Conservation (phyloP, 2,329 filamentous ascomycete species). For the Colletotrichum tamarilloi region DNA sequence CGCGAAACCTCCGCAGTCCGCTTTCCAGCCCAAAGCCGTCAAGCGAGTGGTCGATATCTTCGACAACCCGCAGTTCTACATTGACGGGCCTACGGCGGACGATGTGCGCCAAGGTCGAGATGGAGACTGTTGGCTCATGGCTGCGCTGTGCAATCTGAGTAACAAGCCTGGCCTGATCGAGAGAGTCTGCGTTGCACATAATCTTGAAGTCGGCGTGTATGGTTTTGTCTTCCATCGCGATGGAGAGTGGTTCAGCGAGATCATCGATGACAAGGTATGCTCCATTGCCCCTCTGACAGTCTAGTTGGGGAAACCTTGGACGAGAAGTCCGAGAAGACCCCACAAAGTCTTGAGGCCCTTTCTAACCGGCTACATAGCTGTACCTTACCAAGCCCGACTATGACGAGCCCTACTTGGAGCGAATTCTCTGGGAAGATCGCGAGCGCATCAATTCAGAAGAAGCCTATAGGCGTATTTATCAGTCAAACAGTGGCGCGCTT, state of each 20-base stretch:
- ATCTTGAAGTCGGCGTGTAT: slow-evolving; percentile 82
- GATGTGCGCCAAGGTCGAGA: slow-evolving; percentile 83
- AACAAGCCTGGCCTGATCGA: slow-evolving; percentile 80
- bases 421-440: slow-evolving; percentile 55
- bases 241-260: slow-evolving; percentile 75
- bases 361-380: slow-evolving; percentile 44
- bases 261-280: slow-evolving; percentile 65
- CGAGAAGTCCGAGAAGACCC: neutral
- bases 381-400: slow-evolving; percentile 70
- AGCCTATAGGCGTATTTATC: slow-evolving; percentile 75
- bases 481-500: slow-evolving; percentile 78
- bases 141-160: slow-evolving; percentile 80
- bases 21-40: slow-evolving; percentile 62
- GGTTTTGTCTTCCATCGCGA: slow-evolving; percentile 88
- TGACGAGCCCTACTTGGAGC: slow-evolving; percentile 64
- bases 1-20: slow-evolving; percentile 30
- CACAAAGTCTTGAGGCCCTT: neutral
- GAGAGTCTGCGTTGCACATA: slow-evolving; percentile 76
- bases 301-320: neutral
- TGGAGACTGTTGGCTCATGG: slow-evolving; percentile 90
- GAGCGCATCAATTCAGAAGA: slow-evolving; percentile 65
- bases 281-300: neutral
- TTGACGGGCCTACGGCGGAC: slow-evolving; percentile 79
- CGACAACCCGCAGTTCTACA: slow-evolving; percentile 79
- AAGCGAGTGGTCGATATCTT: slow-evolving; percentile 83